These are phyloP conservation scores for Cyclotella baltica DNA, from an alignment of 108 stramenopile genomes.

Conservation along the genomic window DNA sequence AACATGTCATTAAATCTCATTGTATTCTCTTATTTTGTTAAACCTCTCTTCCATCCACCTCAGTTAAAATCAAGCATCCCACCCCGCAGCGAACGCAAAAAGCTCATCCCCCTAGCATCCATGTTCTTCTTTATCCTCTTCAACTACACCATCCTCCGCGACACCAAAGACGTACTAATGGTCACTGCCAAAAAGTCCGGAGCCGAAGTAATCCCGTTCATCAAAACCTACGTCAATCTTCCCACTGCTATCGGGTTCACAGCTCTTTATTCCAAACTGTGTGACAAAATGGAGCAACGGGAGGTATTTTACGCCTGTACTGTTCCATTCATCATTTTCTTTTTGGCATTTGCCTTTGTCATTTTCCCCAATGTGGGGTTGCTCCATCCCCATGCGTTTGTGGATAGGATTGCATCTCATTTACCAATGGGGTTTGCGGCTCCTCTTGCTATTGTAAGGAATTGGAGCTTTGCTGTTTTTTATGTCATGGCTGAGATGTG, in stretches of 20 bases:
- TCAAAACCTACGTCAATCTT: conserved; percentile 97
- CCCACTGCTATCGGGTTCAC: conserved; percentile 87
- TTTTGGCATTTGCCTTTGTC: conserved; percentile 84
- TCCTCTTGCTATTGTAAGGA: conserved; percentile 84
- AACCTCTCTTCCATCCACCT: background rate
- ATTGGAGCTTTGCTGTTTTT: conserved; percentile 97
- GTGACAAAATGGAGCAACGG: conserved; percentile 86
- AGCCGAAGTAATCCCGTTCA: conserved; percentile 97
- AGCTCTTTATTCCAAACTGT: conserved; percentile 86
- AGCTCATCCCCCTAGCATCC: conserved; percentile 89
- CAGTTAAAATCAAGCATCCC: conserved; percentile 76
- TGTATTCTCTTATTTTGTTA: background rate
- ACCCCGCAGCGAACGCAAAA: conserved; percentile 86
- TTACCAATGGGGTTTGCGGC: conserved; percentile 85
- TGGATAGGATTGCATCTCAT: conserved; percentile 67
- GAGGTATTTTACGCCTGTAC: conserved; percentile 92
- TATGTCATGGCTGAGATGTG: conserved; percentile 99
- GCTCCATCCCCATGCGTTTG: conserved; percentile 92
- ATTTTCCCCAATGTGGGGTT: conserved; percentile 86
- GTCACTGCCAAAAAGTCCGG: conserved; percentile 90
- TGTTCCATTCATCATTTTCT: conserved; percentile 92
- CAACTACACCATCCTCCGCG: conserved; percentile 97
- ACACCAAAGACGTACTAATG: conserved; percentile 96
- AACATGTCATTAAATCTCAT: background rate
- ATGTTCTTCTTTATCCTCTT: conserved; percentile 99